Evolutionary conservation across 2,329 filamentous ascomycete genomes (phyloP), one percentile per base, ranked within the genome.

Genomic region (Microdochium trichocladiopsis): DNA sequence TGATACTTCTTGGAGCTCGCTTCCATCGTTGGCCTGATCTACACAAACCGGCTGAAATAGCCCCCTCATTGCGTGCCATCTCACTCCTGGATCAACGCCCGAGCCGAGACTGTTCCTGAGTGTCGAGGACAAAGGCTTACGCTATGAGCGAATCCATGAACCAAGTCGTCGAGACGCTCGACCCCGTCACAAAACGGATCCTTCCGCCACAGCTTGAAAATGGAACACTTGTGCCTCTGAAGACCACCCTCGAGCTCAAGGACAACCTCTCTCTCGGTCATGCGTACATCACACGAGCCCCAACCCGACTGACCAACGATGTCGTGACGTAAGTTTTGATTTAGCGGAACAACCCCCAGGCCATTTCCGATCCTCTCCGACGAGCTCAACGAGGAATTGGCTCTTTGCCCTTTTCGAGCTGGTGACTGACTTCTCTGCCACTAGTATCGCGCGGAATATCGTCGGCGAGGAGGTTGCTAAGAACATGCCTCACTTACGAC

Each of bases 271-370:
- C 70, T 36, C 70, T 80, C 55, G 77, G 86, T 49, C 75, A 80
- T 54, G 85, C 85, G 51, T 87, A 87, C 66, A 82, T 90, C 56
- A 86, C 89, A 49, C 79, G 86, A 62, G 80, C 88, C 51, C 88
- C 88, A 48, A 81, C 84, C 57, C 88, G 84, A 68, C 77, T 79
- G 60, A 87, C 88, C 58, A 90, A 87, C 67, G 76, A 79, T 57
- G 79, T 90, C 62, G 80, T 94, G 63, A 83, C 79, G 88, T 91
- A 72, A 67, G 82, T 75, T 18, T 11, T 11, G 18, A 21, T 3
- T 21, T 18, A 16, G 11, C 4, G n/a, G n/a, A 16, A 22, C 4
- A 22, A 16, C 12, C 18, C 18, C 5, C 16, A 31, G 28, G 14
- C 14, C 28, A 14, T 31, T 14, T 22, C 3, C 10, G 41, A 23